Conservation (phyloP, 1,284 basidiomycete species). For the Marasmius oreades region DNA sequence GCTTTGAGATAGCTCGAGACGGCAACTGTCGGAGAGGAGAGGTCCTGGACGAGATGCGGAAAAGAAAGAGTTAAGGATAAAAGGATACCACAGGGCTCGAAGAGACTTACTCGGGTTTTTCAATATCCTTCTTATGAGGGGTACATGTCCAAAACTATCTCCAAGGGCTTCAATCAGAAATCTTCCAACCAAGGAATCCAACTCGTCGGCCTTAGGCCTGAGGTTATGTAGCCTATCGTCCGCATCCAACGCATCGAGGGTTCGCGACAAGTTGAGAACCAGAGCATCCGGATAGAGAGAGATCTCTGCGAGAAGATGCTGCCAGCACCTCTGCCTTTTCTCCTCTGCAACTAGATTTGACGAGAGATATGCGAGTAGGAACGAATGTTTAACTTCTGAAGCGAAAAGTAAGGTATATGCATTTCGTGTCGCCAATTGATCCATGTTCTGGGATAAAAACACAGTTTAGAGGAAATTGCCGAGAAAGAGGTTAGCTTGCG, state of each 20-base stretch:
- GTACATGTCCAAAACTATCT: conserved; percentile 21
- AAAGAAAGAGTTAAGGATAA: conserved; percentile 18
- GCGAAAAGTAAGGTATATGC: conserved; percentile 35
- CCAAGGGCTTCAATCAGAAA: conserved; percentile 24
- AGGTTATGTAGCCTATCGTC: conserved; percentile 37
- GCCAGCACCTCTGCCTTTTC: conserved; percentile 39
- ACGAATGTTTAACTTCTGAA: conserved; percentile 29
- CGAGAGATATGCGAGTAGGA: conserved; percentile 48
- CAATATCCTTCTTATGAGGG: conserved; percentile 34
- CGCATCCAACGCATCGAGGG: conserved; percentile 37
- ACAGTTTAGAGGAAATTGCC: not conserved
- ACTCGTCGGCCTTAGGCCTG: conserved; percentile 36
- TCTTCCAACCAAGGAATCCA: conserved; percentile 37
- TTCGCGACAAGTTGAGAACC: conserved; percentile 24
- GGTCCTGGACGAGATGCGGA: not conserved
- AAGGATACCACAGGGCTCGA: conserved; percentile 14
- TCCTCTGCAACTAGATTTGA: conserved; percentile 32
- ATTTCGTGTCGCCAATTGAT: conserved; percentile 37
- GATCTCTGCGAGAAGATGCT: conserved; percentile 34
- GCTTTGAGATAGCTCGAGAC: conserved; percentile 29
- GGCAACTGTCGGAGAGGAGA: conserved; percentile 33
- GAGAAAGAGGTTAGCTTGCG: conserved; percentile 8
- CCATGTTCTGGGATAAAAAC: conserved; percentile 37
- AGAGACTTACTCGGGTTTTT: conserved; percentile 29
- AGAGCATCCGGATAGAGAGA: conserved; percentile 27